Conservation (phyloP, 345 rosid species). For the Chamaenerion angustifolium region DNA sequence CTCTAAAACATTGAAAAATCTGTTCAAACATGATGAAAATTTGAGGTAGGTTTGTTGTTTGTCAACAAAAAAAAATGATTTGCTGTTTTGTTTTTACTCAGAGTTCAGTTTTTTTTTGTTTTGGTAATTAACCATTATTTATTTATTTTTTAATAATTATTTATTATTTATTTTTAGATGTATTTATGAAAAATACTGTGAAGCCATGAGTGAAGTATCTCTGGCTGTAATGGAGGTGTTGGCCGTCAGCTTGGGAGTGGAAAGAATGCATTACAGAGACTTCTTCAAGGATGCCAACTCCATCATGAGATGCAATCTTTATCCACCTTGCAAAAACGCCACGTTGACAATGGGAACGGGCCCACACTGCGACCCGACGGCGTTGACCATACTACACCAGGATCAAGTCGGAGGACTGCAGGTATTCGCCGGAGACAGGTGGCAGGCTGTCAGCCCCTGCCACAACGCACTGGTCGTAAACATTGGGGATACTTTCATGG, state of each 20-base stretch:
- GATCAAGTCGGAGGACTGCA: constrained; percentile 70
- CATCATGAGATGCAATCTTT: constrained; percentile 48
- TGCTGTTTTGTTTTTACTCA: no score
- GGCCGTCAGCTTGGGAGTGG: constrained; percentile 35
- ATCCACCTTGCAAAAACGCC: constrained; percentile 49
- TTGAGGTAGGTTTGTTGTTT: no score
- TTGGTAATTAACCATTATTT: no score
- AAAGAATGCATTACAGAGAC: constrained; percentile 17
- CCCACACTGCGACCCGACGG: constrained; percentile 68
- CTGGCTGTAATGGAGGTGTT: constrained; percentile 27
- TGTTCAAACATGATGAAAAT: no score
- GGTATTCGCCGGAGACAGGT: constrained; percentile 39
- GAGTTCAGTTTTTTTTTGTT: no score
- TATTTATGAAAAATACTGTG: constrained; percentile 29
- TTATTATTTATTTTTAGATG: constrained; percentile 3
- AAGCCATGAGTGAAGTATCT: constrained; percentile 30
- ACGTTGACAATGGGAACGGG: constrained; percentile 67
- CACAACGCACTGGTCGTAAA: constrained; percentile 50
- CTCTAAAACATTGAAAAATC: no score
- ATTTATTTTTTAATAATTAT: no score
- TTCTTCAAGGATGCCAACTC: constrained; percentile 42
- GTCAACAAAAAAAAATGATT: no score
- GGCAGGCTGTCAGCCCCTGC: constrained; percentile 49
- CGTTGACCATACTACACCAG: constrained; percentile 80
- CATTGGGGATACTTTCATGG: constrained; percentile 75